Conservation (phyloP, 768 basidiomycete species). For the Boletus pseudo-olivaceus region DNA sequence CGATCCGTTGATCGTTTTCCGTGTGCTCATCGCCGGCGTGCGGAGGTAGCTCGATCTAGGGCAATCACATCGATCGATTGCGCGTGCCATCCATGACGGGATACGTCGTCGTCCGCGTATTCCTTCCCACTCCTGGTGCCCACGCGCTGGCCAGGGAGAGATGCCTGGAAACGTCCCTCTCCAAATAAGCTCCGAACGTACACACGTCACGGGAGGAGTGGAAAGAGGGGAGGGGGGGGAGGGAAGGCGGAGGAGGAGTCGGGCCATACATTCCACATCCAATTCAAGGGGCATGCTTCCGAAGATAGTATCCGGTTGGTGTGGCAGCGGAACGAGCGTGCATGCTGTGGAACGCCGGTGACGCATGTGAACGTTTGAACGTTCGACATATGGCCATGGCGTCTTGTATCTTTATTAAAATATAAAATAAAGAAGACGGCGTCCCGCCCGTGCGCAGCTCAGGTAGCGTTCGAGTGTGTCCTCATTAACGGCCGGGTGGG, state of each 20-base stretch:
- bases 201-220: conserved; percentile 8
- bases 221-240: neutral
- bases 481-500: conserved; percentile 8
- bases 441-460: neutral
- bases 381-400: neutral
- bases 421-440: conserved; percentile 3
- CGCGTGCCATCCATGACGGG: conserved; percentile 10
- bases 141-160: neutral
- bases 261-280: too few species aligned
- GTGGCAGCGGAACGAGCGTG: too few species aligned
- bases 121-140: neutral
- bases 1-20: conserved; percentile 17
- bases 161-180: neutral
- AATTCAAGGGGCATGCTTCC: too few species aligned
- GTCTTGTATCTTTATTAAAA: neutral
- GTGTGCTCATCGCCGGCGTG: conserved; percentile 15
- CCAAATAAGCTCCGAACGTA: neutral
- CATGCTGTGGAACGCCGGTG: too few species aligned
- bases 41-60: conserved; percentile 18
- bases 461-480: too few species aligned
- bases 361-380: too few species aligned
- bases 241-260: too few species aligned
- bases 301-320: neutral
- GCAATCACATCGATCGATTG: conserved; percentile 20
- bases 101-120: neutral